phyloP scores from a whole-genome alignment of 2,329 filamentous ascomycete genomes.

The Talaromyces rugulosus region DNA sequence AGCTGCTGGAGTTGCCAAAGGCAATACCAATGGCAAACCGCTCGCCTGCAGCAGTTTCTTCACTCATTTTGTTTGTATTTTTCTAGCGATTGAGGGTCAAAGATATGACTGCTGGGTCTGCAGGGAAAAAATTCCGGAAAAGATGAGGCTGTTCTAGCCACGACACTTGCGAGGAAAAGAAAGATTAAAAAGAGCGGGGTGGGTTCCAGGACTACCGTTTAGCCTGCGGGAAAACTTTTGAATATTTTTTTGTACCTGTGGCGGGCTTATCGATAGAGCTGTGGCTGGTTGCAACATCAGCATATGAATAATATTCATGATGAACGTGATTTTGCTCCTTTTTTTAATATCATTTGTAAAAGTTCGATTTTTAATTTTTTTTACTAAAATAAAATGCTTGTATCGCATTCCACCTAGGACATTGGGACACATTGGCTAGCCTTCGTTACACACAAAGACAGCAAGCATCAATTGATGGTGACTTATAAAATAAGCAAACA shows the following conservation, averaged over 20 bases:
- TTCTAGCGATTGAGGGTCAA: not conserved
- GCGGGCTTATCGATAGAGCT: slow-evolving; percentile 4
- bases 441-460: not conserved
- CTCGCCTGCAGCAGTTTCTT: slow-evolving; percentile 53
- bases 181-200: slow-evolving; percentile 12
- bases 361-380: not conserved
- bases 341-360: not conserved
- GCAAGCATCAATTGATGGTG: not conserved
- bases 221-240: slow-evolving; percentile 6
- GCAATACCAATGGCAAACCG: slow-evolving; percentile 84
- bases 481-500: not conserved
- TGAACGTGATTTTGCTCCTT: too few relatives aligned
- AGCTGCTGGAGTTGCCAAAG: slow-evolving; percentile 98
- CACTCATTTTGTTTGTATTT: slow-evolving; percentile 35
- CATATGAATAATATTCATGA: not conserved
- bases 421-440: not conserved
- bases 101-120: not conserved
- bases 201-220: not conserved
- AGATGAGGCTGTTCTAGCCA: not conserved
- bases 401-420: not conserved
- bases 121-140: not conserved
- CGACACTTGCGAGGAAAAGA: slow-evolving; percentile 6
- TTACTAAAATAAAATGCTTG: not conserved
- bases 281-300: not conserved
- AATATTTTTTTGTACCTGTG: slow-evolving; percentile 4